phyloP scores from a whole-genome alignment of 2,329 filamentous ascomycete genomes.

The Sarocladium brachiariae region DNA sequence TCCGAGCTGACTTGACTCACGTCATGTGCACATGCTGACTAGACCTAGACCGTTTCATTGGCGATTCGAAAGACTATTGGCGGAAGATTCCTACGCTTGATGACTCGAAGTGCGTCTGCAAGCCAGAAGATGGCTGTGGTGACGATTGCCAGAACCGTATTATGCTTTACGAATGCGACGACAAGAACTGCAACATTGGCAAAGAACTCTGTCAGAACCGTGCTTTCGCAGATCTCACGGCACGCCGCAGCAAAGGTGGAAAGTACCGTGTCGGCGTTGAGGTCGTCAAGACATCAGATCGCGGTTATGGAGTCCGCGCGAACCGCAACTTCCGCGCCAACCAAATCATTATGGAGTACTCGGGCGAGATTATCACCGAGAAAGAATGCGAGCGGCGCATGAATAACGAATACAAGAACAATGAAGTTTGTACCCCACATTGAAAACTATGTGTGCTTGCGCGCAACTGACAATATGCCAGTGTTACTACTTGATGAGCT shows the following conservation, averaged over 20 bases:
- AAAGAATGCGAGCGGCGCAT: slow-evolving; percentile 89
- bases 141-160: slow-evolving; percentile 90
- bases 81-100: slow-evolving; percentile 70
- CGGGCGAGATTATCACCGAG: slow-evolving; percentile 94
- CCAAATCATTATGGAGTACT: slow-evolving; percentile 98
- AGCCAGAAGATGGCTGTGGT: slow-evolving; percentile 70
- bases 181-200: slow-evolving; percentile 77
- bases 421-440: slow-evolving; percentile 58
- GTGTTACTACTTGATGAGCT: slow-evolving; percentile 98
- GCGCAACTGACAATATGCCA: slow-evolving; percentile 27
- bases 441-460: not conserved
- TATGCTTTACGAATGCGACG: slow-evolving; percentile 96
- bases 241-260: slow-evolving; percentile 68
- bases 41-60: slow-evolving; percentile 74
- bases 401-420: slow-evolving; percentile 89
- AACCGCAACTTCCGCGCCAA: slow-evolving; percentile 81
- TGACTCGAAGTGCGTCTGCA: slow-evolving; percentile 73
- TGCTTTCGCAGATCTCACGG: slow-evolving; percentile 72
- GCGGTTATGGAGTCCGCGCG: slow-evolving; percentile 85
- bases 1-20: not conserved
- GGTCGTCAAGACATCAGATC: slow-evolving; percentile 81
- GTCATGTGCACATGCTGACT: slow-evolving; percentile 22
- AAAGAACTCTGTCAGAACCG: slow-evolving; percentile 75
- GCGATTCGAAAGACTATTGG: slow-evolving; percentile 74
- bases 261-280: slow-evolving; percentile 92